Conservation (phyloP, 345 rosid genomes). For the Aquilaria sinensis region DNA sequence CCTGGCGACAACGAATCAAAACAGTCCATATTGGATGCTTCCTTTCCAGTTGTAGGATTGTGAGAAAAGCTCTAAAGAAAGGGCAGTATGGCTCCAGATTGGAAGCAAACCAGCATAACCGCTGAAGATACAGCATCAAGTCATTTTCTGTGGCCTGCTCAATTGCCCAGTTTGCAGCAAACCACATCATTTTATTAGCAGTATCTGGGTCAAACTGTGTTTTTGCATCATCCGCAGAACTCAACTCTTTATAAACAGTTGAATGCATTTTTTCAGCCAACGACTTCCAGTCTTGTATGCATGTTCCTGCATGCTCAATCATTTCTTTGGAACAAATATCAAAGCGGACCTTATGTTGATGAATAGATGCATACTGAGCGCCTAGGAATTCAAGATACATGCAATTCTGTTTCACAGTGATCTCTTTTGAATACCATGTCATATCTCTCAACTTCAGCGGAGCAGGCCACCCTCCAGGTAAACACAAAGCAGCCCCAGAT, state of each 20-base stretch:
- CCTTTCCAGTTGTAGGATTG: slow-evolving; percentile 40
- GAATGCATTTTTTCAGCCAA: slow-evolving; percentile 39
- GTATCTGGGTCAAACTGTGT: slow-evolving; percentile 21
- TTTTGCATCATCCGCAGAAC: slow-evolving; percentile 9
- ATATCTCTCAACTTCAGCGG: slow-evolving; percentile 59
- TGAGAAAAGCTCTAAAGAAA: slow-evolving; percentile 37
- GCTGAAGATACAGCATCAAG: slow-evolving; percentile 54
- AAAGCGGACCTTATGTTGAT: slow-evolving; percentile 21
- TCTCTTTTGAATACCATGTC: slow-evolving; percentile 54
- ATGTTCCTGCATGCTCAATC: slow-evolving; percentile 17
- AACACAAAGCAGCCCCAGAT: slow-evolving; percentile 29
- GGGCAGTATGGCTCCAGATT: slow-evolving; percentile 36
- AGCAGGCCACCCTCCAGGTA: slow-evolving; percentile 90
- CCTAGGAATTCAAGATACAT: slow-evolving; percentile 76
- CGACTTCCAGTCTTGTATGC: slow-evolving; percentile 29
- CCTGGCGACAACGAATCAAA: slow-evolving; percentile 30
- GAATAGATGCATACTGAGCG: slow-evolving; percentile 41
- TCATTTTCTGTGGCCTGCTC: slow-evolving; percentile 80
- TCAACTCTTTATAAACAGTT: slow-evolving; percentile 18
- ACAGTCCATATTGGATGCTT: slow-evolving; percentile 71
- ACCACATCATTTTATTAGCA: slow-evolving; percentile 48
- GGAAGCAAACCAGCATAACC: slow-evolving; percentile 67
- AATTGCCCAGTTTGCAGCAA: slow-evolving; percentile 71
- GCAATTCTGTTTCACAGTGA: slow-evolving; percentile 69
- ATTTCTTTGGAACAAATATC: slow-evolving; percentile 17